Evolutionary conservation across 192 early-diverging fungal species (phyloP), one percentile per base, ranked within the genome.

Genomic region (Rhizophagus prolifer): DNA sequence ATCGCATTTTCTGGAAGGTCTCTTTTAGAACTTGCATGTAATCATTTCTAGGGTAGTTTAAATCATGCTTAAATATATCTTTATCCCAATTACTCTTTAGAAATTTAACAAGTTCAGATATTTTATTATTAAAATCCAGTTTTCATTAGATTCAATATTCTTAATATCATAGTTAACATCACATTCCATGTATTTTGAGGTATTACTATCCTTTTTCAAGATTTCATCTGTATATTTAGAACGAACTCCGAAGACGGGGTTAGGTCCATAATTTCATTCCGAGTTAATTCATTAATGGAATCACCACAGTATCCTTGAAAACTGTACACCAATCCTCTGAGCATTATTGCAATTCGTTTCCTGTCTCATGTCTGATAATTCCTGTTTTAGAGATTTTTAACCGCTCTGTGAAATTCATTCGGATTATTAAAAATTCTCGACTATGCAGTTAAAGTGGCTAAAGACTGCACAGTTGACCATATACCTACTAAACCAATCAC

Each of bases 11-110:
- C 73, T 3, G 25, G 73, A 63, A 74, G 47, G 6, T 74, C 41
- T 74, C 73, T 44, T 63, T 74, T 63, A 74, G 60, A 74, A 74
- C 73, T 59, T 72, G 70, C 70, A 72, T 72, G 70, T 72, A 59
- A 4, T 74, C 73, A 74, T 74, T 23, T n/a, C n/a, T n/a, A n/a
- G n/a, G n/a, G n/a, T n/a, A n/a, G n/a, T n/a, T n/a, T n/a, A n/a
- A n/a, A n/a, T n/a, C n/a, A n/a, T n/a, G n/a, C n/a, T n/a, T n/a
- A n/a, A n/a, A n/a, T n/a, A n/a, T n/a, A n/a, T n/a, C n/a, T n/a
- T n/a, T n/a, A n/a, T n/a, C n/a, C n/a, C n/a, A n/a, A n/a, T n/a
- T n/a, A n/a, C n/a, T n/a, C n/a, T n/a, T n/a, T n/a, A n/a, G n/a
- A n/a, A n/a, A n/a, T n/a, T n/a, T n/a, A n/a, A n/a, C n/a, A n/a